Conservation (phyloP, 345 rosid species). For the Hibiscus tridactylites region DNA sequence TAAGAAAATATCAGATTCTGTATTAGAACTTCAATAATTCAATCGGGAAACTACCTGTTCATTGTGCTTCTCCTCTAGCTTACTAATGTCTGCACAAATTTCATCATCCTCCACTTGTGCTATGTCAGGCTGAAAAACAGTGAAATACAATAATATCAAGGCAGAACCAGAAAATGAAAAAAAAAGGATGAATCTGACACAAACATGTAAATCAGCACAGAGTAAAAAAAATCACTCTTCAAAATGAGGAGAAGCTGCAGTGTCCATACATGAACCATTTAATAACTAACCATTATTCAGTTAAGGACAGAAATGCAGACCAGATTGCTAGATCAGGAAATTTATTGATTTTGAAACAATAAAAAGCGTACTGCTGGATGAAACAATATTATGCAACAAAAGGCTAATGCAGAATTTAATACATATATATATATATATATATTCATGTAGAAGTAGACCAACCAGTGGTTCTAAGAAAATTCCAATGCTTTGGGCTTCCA, state of each 20-base stretch:
- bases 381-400: constrained; percentile 5
- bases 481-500: constrained; percentile 82
- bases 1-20: neutral
- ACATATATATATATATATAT: neutral
- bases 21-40: neutral
- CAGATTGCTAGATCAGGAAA: neutral
- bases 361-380: neutral
- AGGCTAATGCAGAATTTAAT: neutral
- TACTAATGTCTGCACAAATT: constrained; percentile 47
- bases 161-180: neutral
- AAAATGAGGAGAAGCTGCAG: neutral
- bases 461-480: constrained; percentile 74
- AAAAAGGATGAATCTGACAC: neutral
- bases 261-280: neutral
- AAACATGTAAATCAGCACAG: constrained; percentile 11
- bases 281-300: neutral
- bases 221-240: neutral
- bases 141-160: constrained; percentile 3
- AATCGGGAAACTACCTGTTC: constrained; percentile 54
- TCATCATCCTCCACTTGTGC: constrained; percentile 50
- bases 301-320: neutral
- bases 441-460: constrained; percentile 18
- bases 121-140: constrained; percentile 42
- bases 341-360: neutral
- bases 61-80: constrained; percentile 50